Base-by-base conservation (phyloP, 1,284 basidiomycete genomes). In the Heterobasidion occidentale region DNA sequence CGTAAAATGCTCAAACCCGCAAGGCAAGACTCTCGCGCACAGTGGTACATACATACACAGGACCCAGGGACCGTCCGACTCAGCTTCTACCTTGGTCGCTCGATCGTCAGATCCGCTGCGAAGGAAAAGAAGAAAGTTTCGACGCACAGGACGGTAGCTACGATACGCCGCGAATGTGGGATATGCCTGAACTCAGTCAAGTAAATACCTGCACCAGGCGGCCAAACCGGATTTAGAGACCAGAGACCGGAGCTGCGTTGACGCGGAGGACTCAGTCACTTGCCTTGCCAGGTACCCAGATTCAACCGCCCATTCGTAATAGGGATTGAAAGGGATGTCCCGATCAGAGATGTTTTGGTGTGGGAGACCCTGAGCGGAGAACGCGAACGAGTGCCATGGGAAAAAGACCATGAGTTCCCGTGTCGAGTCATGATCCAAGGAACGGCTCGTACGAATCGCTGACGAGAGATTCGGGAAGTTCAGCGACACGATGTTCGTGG, bases 271-370 rank as follows among this genome's bases (percentile, higher is more conserved):
- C 12, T 34, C 27, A 34, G 35, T 36, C 12, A 19, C 70, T 61
- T 48, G 78, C 88, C 92, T 78, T 96, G 94, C 94, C 93, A 97
- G 17, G 91, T 95, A 5, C 93, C 94, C 45, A 95, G 74, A 62
- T 90, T 92, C 60, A 96, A 74, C 50, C 78, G 77, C 2, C 89
- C 92, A 58, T 90, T 79, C 1, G 91, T 90, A 64, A 97, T 93
- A 4, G 94, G 94, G 34, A 96, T 77, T 12, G 87, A 86, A 63
- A 96, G 78, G 1, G 88, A 86, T 19, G 88, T 80, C 35, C 94
- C 94, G 52, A 95, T 74, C 36, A 97, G 76, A 2, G 90, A 83
- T 3, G 91, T 83, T 70, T 97, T 97, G 33, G 92, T 92, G 69
- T 98, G 94, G 14, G 93, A 95, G 49, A 90, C 91, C 7, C 89